Base-by-base conservation (phyloP, 768 basidiomycete genomes). In the Hypholoma sublateritium region DNA sequence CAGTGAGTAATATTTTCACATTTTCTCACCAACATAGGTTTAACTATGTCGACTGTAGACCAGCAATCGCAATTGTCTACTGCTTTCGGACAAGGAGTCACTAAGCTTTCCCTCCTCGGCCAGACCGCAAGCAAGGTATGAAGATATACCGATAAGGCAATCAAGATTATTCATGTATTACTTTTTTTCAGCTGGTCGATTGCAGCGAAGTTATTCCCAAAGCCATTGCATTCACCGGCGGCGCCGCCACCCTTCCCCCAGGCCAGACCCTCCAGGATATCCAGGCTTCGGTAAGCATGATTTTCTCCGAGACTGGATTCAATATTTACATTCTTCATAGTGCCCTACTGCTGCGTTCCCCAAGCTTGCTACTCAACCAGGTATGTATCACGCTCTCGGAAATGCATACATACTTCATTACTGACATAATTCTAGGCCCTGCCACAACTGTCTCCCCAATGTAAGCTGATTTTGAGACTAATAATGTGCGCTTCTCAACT, bases 61-160 rank as follows among this genome's bases (percentile, higher is more conserved):
- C 65, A 75, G 58, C 74, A 75, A 55, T 57, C 67, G 6, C 66
- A 65, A 47, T 68, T 78, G 62, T 63, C 69, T 21, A 55, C 58
- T 22, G 67, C 62, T 2, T 79, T 79, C 71, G 70, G 67, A 13
- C 69, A 67, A 14, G 78, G 73, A 5, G 76, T 80, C 73, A 63
- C 67, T 37, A 81, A 80, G 64, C 63, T 80, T 32, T 73, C 76
- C 9, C 59, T 76, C 21, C 56, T 80, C 25, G 80, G 77, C 12
- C 75, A 79, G 41, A 70, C 8, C 7, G 11, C 11, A 24, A 77
- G 59, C 47, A 53, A n/a, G 39, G 39, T 41, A 41, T 16, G 39
- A 14, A 5, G 5, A 14, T 41, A 5, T 41, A 41, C 13, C 1
- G 3, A 5, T 41, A 17, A 16, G 5, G 3, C 39, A 14, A 41